Percentiles rank a stretch among this genome's conserved stretches.
Evolutionary conservation across 1,284 basidiomycete species (phyloP).

Genomic region (Tilletiopsis washingtonensis): DNA sequence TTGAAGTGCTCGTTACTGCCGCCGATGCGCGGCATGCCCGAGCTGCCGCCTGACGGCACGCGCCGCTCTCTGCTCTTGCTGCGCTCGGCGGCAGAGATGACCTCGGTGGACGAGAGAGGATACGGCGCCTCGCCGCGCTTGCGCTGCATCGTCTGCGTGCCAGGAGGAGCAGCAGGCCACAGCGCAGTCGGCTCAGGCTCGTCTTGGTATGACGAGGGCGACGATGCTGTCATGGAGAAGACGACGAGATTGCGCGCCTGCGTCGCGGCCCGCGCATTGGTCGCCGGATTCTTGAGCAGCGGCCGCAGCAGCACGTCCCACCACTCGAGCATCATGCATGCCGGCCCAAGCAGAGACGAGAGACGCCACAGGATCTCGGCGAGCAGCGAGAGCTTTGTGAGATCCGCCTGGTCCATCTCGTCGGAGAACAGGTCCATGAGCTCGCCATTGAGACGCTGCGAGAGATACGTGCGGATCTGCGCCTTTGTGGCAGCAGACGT

Average conservation of each 20-base stretch:
- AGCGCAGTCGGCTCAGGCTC: slow-evolving; percentile 19
- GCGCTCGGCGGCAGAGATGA: background rate
- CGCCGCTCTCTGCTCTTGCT: background rate
- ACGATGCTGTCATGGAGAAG: slow-evolving; percentile 23
- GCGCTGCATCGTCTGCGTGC: background rate
- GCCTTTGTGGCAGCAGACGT: slow-evolving; percentile 1
- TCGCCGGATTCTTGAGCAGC: slow-evolving; percentile 24
- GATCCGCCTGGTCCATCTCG: slow-evolving; percentile 21
- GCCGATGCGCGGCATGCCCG: background rate
- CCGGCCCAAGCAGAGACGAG: slow-evolving; percentile 21
- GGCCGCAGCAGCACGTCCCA: slow-evolving; percentile 39
- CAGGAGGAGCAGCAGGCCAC: slow-evolving; percentile 19
- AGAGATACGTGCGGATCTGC: slow-evolving; percentile 24
- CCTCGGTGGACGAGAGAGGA: slow-evolving; percentile 5
- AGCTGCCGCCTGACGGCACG: too few relatives aligned
- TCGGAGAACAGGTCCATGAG: slow-evolving; percentile 16
- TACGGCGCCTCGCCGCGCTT: slow-evolving; percentile 22
- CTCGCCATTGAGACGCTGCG: slow-evolving; percentile 19
- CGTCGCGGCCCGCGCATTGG: slow-evolving; percentile 17
- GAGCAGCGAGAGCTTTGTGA: slow-evolving; percentile 16
- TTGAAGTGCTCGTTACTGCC: slow-evolving; percentile 14
- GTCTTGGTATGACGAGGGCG: slow-evolving; percentile 30
- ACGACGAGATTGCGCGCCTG: slow-evolving; percentile 32
- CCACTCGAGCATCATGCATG: slow-evolving; percentile 32
- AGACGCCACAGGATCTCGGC: slow-evolving; percentile 26